Evolutionary conservation across 306 rosid species (phyloP).

Genomic region (Carpinus viminea): DNA sequence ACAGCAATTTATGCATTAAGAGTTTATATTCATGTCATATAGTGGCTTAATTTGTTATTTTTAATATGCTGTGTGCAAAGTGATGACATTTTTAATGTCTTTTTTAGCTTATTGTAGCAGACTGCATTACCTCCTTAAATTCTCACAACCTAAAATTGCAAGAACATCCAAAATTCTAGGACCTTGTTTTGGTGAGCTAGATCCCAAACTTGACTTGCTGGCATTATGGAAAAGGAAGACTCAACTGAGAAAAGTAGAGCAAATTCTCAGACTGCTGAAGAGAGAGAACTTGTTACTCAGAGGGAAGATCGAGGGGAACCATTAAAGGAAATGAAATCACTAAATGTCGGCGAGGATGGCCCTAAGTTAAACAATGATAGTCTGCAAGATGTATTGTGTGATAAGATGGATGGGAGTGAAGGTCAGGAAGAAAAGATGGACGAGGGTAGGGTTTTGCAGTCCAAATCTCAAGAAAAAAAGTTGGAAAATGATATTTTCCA

Average conservation of each 20-base stretch:
- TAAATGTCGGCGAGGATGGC: conserved; percentile 25
- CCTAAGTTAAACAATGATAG: conserved; percentile 11
- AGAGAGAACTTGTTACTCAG: conserved; percentile 29
- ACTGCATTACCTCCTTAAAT: neutral
- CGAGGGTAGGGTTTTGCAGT: conserved; percentile 25
- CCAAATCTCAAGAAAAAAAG: conserved; percentile 33
- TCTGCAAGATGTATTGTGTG: conserved; percentile 26
- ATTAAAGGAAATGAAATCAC: conserved; percentile 32
- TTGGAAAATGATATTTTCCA: conserved; percentile 18
- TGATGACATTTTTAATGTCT: neutral
- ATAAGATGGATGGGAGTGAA: conserved; percentile 27
- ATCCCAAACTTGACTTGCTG: conserved; percentile 23
- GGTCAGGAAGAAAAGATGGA: conserved; percentile 29
- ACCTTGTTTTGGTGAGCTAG: conserved; percentile 25
- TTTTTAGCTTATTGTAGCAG: conserved; percentile 29
- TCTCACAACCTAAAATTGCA: neutral
- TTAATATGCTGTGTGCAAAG: neutral
- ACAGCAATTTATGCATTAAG: conserved; percentile 1
- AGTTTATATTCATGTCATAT: conserved; percentile 1
- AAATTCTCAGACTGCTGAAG: conserved; percentile 35
- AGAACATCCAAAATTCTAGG: neutral
- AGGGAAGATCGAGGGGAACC: conserved; percentile 36
- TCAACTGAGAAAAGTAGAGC: conserved; percentile 26
- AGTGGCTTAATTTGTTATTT: neutral
- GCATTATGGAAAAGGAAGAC: conserved; percentile 44